phyloP scores from a whole-genome alignment of 1,284 basidiomycete genomes.

The Melanopsichium pennsylvanicum region DNA sequence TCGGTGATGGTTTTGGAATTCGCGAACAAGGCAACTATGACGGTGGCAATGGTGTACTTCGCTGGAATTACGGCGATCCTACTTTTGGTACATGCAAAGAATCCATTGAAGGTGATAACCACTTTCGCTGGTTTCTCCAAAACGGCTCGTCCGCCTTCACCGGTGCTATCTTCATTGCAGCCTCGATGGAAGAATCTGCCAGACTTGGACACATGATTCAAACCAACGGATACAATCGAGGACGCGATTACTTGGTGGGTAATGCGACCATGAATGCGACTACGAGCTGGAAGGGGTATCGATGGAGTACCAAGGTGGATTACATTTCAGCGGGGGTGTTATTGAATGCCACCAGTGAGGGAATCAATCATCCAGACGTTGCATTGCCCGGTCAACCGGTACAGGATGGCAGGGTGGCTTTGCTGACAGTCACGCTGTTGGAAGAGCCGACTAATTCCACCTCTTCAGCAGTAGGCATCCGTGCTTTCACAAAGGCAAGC shows the following conservation, averaged over 20 bases:
- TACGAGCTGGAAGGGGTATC: slow-evolving; percentile 41
- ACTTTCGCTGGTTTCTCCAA: slow-evolving; percentile 90
- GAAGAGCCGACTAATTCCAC: slow-evolving; percentile 2
- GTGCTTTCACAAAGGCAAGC: no score
- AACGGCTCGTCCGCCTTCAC: slow-evolving; percentile 73
- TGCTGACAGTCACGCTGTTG: slow-evolving; percentile 74
- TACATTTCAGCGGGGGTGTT: slow-evolving; percentile 58
- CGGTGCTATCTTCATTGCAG: slow-evolving; percentile 83
- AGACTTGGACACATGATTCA: slow-evolving; percentile 48
- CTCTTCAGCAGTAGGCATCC: not conserved
- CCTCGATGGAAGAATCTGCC: slow-evolving; percentile 50
- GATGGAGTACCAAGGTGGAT: slow-evolving; percentile 54
- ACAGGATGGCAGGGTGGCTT: slow-evolving; percentile 83
- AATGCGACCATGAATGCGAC: slow-evolving; percentile 59
- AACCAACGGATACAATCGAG: slow-evolving; percentile 56
- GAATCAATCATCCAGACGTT: slow-evolving; percentile 76
- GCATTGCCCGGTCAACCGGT: slow-evolving; percentile 72
- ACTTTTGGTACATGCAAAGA: slow-evolving; percentile 69
- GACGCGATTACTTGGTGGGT: slow-evolving; percentile 75
- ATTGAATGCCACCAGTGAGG: slow-evolving; percentile 67
- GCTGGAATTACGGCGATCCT: slow-evolving; percentile 58
- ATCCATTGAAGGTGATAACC: slow-evolving; percentile 85
- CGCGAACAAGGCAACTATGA: slow-evolving; percentile 48
- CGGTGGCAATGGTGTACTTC: slow-evolving; percentile 56
- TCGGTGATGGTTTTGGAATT: slow-evolving; percentile 54